Evolutionary conservation across 805 yeast species (phyloP).

Genomic region (Zygosaccharomyces bailii): DNA sequence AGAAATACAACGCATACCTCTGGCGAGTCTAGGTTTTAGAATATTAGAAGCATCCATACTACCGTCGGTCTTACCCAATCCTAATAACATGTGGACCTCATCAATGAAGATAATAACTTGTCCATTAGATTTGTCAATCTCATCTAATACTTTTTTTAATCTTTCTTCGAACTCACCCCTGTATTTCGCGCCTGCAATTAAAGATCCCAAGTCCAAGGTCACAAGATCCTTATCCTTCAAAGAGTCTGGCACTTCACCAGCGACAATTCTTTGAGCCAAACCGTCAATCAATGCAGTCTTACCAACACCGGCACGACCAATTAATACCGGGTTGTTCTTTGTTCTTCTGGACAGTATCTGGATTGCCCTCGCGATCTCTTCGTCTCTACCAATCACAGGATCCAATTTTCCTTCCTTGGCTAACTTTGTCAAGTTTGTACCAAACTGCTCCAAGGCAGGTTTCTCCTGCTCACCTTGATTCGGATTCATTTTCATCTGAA

Average conservation of each 20-base stretch:
- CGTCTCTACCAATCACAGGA: slow-evolving; percentile 96
- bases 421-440: slow-evolving; percentile 78
- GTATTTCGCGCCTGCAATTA: slow-evolving; percentile 92
- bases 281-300: slow-evolving; percentile 97
- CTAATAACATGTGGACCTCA: slow-evolving; percentile 84
- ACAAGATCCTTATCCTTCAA: slow-evolving; percentile 83
- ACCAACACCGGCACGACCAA: slow-evolving; percentile 98
- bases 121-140: slow-evolving; percentile 76
- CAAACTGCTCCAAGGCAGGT: slow-evolving; percentile 81
- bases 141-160: slow-evolving; percentile 73
- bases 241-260: slow-evolving; percentile 91
- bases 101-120: slow-evolving; percentile 80
- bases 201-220: slow-evolving; percentile 80
- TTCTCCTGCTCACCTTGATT: slow-evolving; percentile 50
- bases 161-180: slow-evolving; percentile 96
- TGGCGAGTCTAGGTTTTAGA: slow-evolving; percentile 88
- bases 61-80: slow-evolving; percentile 91
- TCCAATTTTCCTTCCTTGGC: slow-evolving; percentile 90
- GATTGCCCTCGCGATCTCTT: slow-evolving; percentile 87
- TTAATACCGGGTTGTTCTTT: slow-evolving; percentile 90
- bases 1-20: slow-evolving; percentile 93
- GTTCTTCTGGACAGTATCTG: slow-evolving; percentile 91
- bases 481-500: slow-evolving; percentile 40
- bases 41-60: slow-evolving; percentile 93
- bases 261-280: slow-evolving; percentile 85